Evolutionary conservation across 768 basidiomycete species (phyloP).

Genomic region (Trametes maxima): DNA sequence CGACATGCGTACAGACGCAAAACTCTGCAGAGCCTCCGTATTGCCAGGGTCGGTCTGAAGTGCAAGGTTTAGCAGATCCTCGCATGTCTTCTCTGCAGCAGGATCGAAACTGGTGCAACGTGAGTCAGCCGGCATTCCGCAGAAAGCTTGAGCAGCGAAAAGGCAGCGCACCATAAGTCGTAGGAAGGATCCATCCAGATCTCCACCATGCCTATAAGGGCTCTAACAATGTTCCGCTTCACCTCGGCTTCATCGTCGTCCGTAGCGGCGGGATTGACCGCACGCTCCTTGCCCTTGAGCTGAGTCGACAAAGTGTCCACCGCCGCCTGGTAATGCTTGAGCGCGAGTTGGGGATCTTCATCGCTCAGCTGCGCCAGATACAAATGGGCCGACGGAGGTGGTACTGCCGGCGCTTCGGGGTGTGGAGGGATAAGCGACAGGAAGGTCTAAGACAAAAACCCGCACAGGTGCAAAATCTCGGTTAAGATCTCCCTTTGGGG

Average conservation of each 20-base stretch:
- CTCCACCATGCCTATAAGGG: slow-evolving; percentile 87
- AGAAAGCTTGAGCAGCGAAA: too few relatives aligned
- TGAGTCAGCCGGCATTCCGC: not conserved
- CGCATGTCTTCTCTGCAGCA: slow-evolving; percentile 80
- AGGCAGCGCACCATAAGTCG: slow-evolving; percentile 72
- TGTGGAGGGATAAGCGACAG: slow-evolving; percentile 59
- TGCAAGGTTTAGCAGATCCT: slow-evolving; percentile 72
- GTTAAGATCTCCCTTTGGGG: not conserved
- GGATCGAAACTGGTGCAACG: slow-evolving; percentile 65
- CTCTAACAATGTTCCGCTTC: slow-evolving; percentile 70
- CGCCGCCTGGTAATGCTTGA: slow-evolving; percentile 80
- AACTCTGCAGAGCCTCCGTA: slow-evolving; percentile 73
- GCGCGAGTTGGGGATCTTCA: slow-evolving; percentile 70
- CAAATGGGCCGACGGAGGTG: slow-evolving; percentile 78
- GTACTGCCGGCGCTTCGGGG: slow-evolving; percentile 56
- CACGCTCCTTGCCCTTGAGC: slow-evolving; percentile 75
- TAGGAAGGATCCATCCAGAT: slow-evolving; percentile 94
- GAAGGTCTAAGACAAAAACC: slow-evolving; percentile 54
- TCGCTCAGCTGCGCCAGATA: slow-evolving; percentile 88
- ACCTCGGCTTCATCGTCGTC: slow-evolving; percentile 57
- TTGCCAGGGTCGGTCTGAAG: slow-evolving; percentile 74
- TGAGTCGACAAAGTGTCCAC: slow-evolving; percentile 68
- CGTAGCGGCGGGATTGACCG: slow-evolving; percentile 39
- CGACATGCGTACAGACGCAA: slow-evolving; percentile 88
- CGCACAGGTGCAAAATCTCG: not conserved